phyloP scores from a whole-genome alignment of 768 basidiomycete species.

The Paxillus ammoniavirescens region DNA sequence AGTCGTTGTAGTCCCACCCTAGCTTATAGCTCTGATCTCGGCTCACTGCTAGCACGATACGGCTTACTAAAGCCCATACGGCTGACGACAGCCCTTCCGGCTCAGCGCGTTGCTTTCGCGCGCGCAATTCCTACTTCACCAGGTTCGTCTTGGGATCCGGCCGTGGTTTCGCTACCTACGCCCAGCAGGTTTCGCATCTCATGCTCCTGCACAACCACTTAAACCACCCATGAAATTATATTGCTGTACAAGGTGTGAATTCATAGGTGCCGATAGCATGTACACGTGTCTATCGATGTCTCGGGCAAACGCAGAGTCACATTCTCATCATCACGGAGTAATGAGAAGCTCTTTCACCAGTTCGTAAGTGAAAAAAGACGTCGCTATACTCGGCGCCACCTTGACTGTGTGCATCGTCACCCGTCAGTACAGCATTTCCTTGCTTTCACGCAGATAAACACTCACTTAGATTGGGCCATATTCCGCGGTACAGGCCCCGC shows the following conservation, averaged over 20 bases:
- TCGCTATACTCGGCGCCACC: slow-evolving; percentile 88
- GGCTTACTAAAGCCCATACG: too few relatives aligned
- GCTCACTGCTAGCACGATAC: too few relatives aligned
- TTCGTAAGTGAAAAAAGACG: slow-evolving; percentile 84
- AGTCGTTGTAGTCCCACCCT: too few relatives aligned
- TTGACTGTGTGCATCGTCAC: slow-evolving; percentile 53
- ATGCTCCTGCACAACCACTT: too few relatives aligned
- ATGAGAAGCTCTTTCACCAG: slow-evolving; percentile 53
- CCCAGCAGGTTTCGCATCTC: too few relatives aligned
- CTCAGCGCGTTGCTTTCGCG: too few relatives aligned
- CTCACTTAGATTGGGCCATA: slow-evolving; percentile 89
- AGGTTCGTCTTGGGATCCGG: too few relatives aligned
- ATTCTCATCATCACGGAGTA: slow-evolving; percentile 24
- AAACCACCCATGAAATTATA: neutral
- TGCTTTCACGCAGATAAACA: slow-evolving; percentile 6
- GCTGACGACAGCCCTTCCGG: too few relatives aligned
- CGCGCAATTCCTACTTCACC: too few relatives aligned
- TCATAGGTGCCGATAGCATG: neutral
- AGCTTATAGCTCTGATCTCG: too few relatives aligned
- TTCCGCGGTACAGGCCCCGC: slow-evolving; percentile 74
- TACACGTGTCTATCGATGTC: neutral
- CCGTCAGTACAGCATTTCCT: slow-evolving; percentile 8
- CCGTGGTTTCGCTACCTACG: too few relatives aligned
- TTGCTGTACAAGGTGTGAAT: neutral
- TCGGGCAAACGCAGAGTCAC: neutral